A percentile compares a stretch with the other conserved stretches of the same genome.
These are phyloP conservation scores for Aureobasidium subglaciale DNA, from an alignment of 2,329 filamentous ascomycete genomes.

Conservation along the genomic window DNA sequence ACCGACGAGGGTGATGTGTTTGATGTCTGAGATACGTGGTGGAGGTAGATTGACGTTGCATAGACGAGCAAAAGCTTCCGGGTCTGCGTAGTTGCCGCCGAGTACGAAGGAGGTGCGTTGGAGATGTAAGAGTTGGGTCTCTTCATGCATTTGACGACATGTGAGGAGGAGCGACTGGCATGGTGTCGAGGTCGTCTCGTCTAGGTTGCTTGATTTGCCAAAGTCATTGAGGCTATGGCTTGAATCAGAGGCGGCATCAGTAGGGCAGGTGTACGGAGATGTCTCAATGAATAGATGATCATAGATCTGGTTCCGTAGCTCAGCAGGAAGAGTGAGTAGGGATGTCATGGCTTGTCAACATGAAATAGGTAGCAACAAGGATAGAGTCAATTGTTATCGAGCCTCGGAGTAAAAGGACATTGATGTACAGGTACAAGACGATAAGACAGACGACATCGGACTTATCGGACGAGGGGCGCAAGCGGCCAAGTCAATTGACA, in stretches of 20 bases:
- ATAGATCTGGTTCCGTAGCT: conserved; percentile 18
- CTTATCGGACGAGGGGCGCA: not conserved
- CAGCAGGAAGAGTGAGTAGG: conserved; percentile 17
- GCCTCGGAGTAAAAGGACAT: not conserved
- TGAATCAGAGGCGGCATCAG: not conserved
- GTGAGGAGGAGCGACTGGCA: not conserved
- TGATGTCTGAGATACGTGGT: conserved; percentile 21
- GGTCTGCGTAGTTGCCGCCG: conserved; percentile 20
- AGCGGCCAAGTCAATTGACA: not conserved
- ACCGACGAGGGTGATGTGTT: conserved; percentile 28
- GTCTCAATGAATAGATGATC: conserved; percentile 13
- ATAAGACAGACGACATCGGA: conserved; percentile 8
- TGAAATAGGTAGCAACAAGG: not conserved
- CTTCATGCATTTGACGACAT: conserved; percentile 14
- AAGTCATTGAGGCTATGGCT: not conserved
- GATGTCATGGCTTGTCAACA: conserved; percentile 1
- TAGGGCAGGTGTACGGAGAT: conserved; percentile 2
- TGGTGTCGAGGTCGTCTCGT: not conserved
- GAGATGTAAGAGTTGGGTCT: conserved; percentile 25
- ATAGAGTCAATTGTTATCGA: not conserved
- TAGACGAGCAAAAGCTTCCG: conserved; percentile 24
- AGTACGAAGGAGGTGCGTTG: conserved; percentile 25
- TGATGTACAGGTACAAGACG: conserved; percentile 7
- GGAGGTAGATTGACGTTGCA: conserved; percentile 21
- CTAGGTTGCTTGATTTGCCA: not conserved